Percentiles rank a stretch among this genome's conserved stretches.
These are phyloP conservation scores for Martiniozyma abietophila DNA, from an alignment of 805 yeast genomes.

Conservation along the genomic window DNA sequence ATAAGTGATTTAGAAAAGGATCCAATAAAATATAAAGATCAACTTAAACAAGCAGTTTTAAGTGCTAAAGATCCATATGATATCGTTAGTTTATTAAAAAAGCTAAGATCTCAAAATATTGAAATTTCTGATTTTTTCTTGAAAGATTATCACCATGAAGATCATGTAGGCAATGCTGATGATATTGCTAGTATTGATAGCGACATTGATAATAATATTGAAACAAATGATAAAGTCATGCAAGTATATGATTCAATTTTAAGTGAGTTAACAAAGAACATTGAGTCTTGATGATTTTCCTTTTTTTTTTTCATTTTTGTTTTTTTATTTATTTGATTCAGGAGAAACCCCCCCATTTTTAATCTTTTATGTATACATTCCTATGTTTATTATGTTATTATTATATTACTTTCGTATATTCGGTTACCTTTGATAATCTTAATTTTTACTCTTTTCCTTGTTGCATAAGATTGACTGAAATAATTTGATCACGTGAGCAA, in stretches of 20 bases:
- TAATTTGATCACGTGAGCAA: too few relatives aligned
- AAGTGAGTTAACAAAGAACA: conserved; percentile 15
- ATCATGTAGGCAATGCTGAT: background rate
- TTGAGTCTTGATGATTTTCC: background rate
- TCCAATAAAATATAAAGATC: conserved; percentile 4
- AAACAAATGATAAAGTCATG: conserved; percentile 7
- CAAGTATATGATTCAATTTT: conserved; percentile 21
- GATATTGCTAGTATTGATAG: background rate
- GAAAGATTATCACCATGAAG: conserved; percentile 1
- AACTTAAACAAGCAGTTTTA: conserved; percentile 7
- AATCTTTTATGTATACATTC: background rate
- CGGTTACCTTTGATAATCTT: too few relatives aligned
- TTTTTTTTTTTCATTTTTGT: background rate
- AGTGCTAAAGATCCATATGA: conserved; percentile 14
- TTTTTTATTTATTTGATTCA: background rate
- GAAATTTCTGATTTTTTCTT: conserved; percentile 11
- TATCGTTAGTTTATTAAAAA: conserved; percentile 11
- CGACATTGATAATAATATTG: background rate
- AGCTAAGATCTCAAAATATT: conserved; percentile 8
- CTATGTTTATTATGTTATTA: too few relatives aligned
- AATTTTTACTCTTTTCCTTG: too few relatives aligned
- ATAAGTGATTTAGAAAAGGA: conserved; percentile 5
- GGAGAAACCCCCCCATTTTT: too few relatives aligned
- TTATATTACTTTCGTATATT: too few relatives aligned
- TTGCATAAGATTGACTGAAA: too few relatives aligned